Evolutionary conservation across 176 grass and related monocot genomes (phyloP).

Genomic region (Olyra latifolia): DNA sequence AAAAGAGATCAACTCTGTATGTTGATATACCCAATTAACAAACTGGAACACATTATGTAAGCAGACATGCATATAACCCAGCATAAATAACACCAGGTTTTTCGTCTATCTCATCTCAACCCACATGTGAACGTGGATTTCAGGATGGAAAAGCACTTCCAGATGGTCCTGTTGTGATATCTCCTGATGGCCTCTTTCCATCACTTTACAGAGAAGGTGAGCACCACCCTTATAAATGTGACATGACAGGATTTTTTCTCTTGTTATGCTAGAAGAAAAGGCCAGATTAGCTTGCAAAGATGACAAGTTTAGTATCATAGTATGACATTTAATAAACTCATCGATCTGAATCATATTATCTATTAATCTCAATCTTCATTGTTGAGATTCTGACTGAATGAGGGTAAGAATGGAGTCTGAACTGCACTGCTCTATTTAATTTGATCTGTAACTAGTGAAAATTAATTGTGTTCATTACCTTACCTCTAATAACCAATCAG

Average conservation of each 20-base stretch:
- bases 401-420: not conserved
- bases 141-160: conserved; percentile 95
- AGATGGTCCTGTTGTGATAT: conserved; percentile 96
- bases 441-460: conserved; percentile 8
- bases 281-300: not conserved
- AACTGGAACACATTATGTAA: not conserved
- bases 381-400: not conserved
- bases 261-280: not conserved
- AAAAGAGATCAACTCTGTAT: not conserved
- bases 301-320: not conserved
- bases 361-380: not conserved
- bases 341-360: not conserved
- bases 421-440: not conserved
- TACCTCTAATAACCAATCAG: not conserved
- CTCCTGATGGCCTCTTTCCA: conserved; percentile 94
- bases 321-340: not conserved
- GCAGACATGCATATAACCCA: not conserved
- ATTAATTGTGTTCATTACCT: not conserved
- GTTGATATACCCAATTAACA: conserved; percentile 2
- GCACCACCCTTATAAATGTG: conserved; percentile 19
- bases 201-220: conserved; percentile 99
- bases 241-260: not conserved
- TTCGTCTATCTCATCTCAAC: conserved; percentile 25
- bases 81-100: not conserved
- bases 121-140: conserved; percentile 35